Evolutionary conservation across 345 rosid species (phyloP).

Genomic region (Microthlaspi erraticum): DNA sequence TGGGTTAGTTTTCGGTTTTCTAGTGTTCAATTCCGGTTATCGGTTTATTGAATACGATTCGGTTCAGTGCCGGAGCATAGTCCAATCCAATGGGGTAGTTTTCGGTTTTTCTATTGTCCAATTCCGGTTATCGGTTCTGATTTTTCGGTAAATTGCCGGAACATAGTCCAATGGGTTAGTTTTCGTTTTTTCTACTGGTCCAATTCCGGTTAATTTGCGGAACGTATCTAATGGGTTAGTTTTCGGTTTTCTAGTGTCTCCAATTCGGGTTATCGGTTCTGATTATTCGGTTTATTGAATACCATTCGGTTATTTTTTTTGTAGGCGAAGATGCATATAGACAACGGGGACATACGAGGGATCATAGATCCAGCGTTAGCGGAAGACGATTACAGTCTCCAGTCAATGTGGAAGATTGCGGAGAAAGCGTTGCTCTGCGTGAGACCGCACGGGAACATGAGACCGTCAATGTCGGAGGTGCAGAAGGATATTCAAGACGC

Average conservation of each 20-base stretch:
- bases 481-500: conserved; percentile 97
- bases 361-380: conserved; percentile 77
- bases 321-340: conserved; percentile 92
- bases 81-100: no score
- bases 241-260: no score
- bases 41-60: no score
- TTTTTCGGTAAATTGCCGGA: conserved; percentile 94
- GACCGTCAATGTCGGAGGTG: conserved; percentile 93
- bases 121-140: no score
- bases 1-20: no score
- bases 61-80: no score
- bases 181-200: no score
- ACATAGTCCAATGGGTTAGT: conserved; percentile 98
- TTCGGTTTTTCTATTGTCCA: no score
- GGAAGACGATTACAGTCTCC: conserved; percentile 72
- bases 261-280: no score
- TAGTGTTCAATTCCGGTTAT: no score
- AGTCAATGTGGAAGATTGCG: conserved; percentile 98
- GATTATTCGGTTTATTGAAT: not conserved
- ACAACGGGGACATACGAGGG: conserved; percentile 90
- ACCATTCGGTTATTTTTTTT: not conserved
- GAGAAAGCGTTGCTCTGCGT: conserved; percentile 95
- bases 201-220: no score
- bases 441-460: conserved; percentile 87
- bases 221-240: no score